Conservation (phyloP, 192 early-diverging fungal species). For the Gamsiella multidivaricata region DNA sequence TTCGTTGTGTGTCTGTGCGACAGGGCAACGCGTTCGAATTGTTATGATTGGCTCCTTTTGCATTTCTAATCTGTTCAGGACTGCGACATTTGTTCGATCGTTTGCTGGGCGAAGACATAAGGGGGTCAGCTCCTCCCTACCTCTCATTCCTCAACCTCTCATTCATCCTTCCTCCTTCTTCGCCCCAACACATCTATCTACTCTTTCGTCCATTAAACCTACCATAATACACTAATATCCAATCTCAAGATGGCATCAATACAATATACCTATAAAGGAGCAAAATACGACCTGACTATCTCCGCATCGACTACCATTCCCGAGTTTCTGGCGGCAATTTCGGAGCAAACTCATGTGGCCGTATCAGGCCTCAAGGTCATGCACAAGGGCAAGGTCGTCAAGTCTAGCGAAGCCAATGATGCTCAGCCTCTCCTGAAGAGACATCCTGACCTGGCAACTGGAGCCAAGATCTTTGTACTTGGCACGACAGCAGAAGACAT, state of each 20-base stretch:
- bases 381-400: slow-evolving; percentile 34
- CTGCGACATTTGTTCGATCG: slow-evolving; percentile 13
- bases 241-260: slow-evolving; percentile 14
- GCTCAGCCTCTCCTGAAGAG: slow-evolving; percentile 7
- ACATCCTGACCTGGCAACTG: slow-evolving; percentile 9
- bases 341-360: slow-evolving; percentile 21
- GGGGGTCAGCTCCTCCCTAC: no score
- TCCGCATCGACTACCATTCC: neutral
- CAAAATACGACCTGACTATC: slow-evolving; percentile 9
- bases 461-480: slow-evolving; percentile 40
- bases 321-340: slow-evolving; percentile 12
- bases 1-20: no score
- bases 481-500: slow-evolving; percentile 43
- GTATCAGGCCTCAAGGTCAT: slow-evolving; percentile 31
- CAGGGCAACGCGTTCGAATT: no score
- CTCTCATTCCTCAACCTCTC: neutral
- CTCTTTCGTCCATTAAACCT: neutral
- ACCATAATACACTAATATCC: neutral
- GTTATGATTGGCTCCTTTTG: no score
- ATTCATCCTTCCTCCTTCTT: no score
- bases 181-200: no score
- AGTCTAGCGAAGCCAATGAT: neutral
- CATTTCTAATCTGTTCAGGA: no score
- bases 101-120: neutral
- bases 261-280: slow-evolving; percentile 44